Conservation (phyloP, 1,284 basidiomycete genomes). For the Fistulinella staudtii region DNA sequence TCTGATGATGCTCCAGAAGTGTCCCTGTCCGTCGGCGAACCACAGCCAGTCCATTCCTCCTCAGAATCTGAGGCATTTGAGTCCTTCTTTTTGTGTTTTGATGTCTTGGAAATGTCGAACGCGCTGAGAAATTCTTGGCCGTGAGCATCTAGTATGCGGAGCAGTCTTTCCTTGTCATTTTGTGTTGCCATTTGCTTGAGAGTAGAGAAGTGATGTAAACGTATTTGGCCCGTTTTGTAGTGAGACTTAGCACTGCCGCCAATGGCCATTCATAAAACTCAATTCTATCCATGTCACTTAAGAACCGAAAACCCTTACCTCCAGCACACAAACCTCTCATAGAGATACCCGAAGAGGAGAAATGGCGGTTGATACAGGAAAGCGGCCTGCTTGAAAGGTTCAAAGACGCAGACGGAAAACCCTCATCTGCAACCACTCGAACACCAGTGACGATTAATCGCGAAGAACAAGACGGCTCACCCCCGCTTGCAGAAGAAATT, state of each 20-base stretch:
- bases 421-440: not conserved
- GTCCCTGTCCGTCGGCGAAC: slow-evolving; percentile 4
- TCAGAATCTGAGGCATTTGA: slow-evolving; percentile 12
- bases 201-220: not conserved
- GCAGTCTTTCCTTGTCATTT: slow-evolving; percentile 37
- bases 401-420: slow-evolving; percentile 8
- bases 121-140: slow-evolving; percentile 60
- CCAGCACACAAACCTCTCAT: slow-evolving; percentile 23
- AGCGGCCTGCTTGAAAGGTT: slow-evolving; percentile 58
- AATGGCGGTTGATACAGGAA: slow-evolving; percentile 70
- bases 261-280: no score
- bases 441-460: not conserved
- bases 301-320: slow-evolving; percentile 34
- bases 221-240: slow-evolving; percentile 6
- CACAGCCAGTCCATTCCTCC: slow-evolving; percentile 37
- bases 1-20: slow-evolving; percentile 12
- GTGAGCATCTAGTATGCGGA: slow-evolving; percentile 58
- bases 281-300: no score
- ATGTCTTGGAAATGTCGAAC: slow-evolving; percentile 38
- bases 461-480: slow-evolving; percentile 36
- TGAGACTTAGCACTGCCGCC: no score
- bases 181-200: slow-evolving; percentile 14
- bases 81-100: slow-evolving; percentile 29
- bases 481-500: slow-evolving; percentile 62
- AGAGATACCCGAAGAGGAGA: slow-evolving; percentile 67